Percentiles rank a stretch among this genome's conserved stretches.
Conservation (phyloP, 2,329 filamentous ascomycete species). For the Myriosclerotinia curreyana region DNA sequence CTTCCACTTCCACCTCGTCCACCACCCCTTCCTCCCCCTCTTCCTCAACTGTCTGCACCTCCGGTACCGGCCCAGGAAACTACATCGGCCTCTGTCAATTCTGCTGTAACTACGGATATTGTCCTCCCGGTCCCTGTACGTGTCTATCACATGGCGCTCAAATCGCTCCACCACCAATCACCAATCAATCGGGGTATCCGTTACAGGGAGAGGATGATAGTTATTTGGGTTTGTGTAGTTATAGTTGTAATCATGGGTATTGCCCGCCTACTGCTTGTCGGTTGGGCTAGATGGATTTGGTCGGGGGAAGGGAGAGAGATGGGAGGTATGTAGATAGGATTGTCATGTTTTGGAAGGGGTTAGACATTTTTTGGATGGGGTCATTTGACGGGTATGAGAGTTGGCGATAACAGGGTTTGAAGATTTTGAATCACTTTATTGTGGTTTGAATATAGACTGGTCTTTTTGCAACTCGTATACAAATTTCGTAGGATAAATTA, state of each 20-base stretch:
- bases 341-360: no score
- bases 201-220: conserved; percentile 38
- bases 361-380: no score
- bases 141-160: conserved; percentile 28
- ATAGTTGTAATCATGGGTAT: conserved; percentile 47
- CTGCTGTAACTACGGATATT: conserved; percentile 33
- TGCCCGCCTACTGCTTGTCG: conserved; percentile 15
- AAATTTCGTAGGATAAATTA: not conserved
- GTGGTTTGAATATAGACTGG: not conserved
- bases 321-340: not conserved
- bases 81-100: conserved; percentile 42
- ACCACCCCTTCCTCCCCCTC: conserved; percentile 18
- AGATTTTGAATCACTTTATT: not conserved
- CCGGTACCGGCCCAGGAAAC: conserved; percentile 38
- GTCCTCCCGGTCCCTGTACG: conserved; percentile 31
- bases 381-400: no score
- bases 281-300: not conserved
- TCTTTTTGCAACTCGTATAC: not conserved
- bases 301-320: not conserved
- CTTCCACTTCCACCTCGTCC: not conserved
- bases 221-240: conserved; percentile 48
- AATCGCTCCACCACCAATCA: conserved; percentile 29
- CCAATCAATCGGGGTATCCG: conserved; percentile 40
- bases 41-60: conserved; percentile 26
- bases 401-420: not conserved